Conservation (phyloP, 2,329 filamentous ascomycete species). For the Colletotrichum sp. region DNA sequence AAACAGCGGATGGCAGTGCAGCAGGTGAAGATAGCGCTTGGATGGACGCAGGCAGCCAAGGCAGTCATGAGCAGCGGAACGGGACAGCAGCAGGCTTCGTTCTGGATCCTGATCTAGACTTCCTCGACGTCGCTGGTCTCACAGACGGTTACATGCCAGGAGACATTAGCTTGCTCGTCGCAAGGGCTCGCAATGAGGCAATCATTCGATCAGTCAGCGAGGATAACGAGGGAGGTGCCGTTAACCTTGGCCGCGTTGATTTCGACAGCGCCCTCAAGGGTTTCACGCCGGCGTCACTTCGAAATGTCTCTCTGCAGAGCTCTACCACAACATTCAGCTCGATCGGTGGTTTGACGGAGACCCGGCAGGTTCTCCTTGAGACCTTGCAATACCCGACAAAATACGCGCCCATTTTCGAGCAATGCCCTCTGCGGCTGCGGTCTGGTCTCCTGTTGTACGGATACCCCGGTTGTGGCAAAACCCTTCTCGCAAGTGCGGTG, state of each 20-base stretch:
- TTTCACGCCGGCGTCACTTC: conserved; percentile 92
- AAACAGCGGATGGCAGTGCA: conserved; percentile 59
- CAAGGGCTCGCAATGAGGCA: conserved; percentile 88
- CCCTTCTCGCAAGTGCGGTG: conserved; percentile 92
- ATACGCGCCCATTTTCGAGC: conserved; percentile 96
- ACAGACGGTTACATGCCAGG: conserved; percentile 99
- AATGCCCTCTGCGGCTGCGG: conserved; percentile 91
- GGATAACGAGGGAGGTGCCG: conserved; percentile 46
- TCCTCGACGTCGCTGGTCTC: conserved; percentile 89
- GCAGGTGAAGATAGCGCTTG: conserved; percentile 66
- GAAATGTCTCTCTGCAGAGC: conserved; percentile 92
- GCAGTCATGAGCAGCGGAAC: conserved; percentile 45
- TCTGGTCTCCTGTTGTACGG: conserved; percentile 94
- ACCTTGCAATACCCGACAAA: conserved; percentile 97
- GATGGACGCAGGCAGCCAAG: conserved; percentile 75
- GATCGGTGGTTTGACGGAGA: conserved; percentile 87
- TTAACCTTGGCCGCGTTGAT: conserved; percentile 74
- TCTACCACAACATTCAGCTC: conserved; percentile 92
- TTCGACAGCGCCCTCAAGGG: conserved; percentile 87
- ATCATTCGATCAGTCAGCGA: conserved; percentile 81
- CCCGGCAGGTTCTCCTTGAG: conserved; percentile 89
- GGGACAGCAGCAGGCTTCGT: conserved; percentile 66
- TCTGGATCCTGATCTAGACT: conserved; percentile 80
- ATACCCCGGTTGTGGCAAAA: conserved; percentile 96
- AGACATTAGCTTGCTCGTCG: conserved; percentile 84